phyloP scores from a whole-genome alignment of 768 basidiomycete species.

The Lentinula sp. region DNA sequence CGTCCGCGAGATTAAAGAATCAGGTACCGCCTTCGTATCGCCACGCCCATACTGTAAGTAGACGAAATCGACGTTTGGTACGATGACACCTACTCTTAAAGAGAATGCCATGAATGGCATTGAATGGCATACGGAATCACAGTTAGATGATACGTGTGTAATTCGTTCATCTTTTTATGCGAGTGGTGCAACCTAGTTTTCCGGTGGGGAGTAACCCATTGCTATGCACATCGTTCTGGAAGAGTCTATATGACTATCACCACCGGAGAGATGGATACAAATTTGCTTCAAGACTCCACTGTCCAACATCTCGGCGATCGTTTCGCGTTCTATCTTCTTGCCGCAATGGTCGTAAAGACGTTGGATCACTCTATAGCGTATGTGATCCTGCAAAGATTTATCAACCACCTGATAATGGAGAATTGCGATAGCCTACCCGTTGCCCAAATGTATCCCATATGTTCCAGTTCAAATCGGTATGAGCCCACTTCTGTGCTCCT shows the following conservation, averaged over 20 bases:
- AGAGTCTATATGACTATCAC: slow-evolving; percentile 1
- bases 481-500: slow-evolving; percentile 42
- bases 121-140: not conserved
- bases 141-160: not conserved
- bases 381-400: not conserved
- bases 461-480: slow-evolving; percentile 15
- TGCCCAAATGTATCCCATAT: slow-evolving; percentile 35
- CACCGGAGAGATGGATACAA: slow-evolving; percentile 27
- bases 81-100: not conserved
- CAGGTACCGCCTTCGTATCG: not conserved
- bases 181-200: not conserved
- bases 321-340: slow-evolving; percentile 21
- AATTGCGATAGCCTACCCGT: slow-evolving; percentile 21
- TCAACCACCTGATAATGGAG: not conserved
- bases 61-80: not conserved
- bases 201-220: not conserved
- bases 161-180: not conserved
- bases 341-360: slow-evolving; percentile 30
- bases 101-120: not conserved
- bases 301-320: slow-evolving; percentile 32
- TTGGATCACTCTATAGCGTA: slow-evolving; percentile 26
- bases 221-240: not conserved
- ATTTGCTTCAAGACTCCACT: slow-evolving; percentile 38
- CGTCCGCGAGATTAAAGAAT: not conserved
- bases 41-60: not conserved